Conservation (phyloP, 331 rosid species). For the Saraca asoca region DNA sequence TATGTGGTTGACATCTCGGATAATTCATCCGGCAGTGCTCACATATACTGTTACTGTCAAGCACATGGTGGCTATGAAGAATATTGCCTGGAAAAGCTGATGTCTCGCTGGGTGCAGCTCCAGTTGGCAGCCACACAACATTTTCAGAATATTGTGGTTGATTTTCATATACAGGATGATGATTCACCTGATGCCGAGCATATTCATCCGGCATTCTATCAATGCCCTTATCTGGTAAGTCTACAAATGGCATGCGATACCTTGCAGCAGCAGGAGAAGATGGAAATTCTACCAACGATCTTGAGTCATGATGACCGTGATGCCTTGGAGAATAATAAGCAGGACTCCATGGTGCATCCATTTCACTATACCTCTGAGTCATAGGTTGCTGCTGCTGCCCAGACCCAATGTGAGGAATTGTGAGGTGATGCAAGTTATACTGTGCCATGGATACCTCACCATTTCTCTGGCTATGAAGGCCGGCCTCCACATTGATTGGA, state of each 20-base stretch:
- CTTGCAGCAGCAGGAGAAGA: conserved; percentile 78
- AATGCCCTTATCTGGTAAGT: conserved; percentile 59
- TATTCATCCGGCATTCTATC: conserved; percentile 85
- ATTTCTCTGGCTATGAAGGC: conserved; percentile 75
- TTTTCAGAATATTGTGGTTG: conserved; percentile 78
- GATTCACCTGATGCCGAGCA: conserved; percentile 61
- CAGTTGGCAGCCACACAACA: conserved; percentile 64
- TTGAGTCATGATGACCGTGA: conserved; percentile 66
- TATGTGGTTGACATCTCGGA: conserved; percentile 66
- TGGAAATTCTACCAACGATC: conserved; percentile 70
- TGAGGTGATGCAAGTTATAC: conserved; percentile 62
- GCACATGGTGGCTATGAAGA: conserved; percentile 54
- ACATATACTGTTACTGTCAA: conserved; percentile 71
- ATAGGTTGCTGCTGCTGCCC: conserved; percentile 69
- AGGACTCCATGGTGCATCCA: conserved; percentile 88
- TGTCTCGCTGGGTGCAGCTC: conserved; percentile 64
- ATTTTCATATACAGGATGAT: conserved; percentile 69
- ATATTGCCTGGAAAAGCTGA: conserved; percentile 70
- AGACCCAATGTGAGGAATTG: conserved; percentile 56
- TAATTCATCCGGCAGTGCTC: conserved; percentile 75
- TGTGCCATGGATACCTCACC: conserved; percentile 65
- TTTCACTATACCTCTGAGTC: conserved; percentile 72
- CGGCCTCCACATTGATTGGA: conserved; percentile 60
- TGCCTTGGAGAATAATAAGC: conserved; percentile 90
- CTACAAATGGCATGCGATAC: conserved; percentile 62